Evolutionary conservation across 2,329 filamentous ascomycete genomes (phyloP).

Genomic region (Epichloe coenophiala): DNA sequence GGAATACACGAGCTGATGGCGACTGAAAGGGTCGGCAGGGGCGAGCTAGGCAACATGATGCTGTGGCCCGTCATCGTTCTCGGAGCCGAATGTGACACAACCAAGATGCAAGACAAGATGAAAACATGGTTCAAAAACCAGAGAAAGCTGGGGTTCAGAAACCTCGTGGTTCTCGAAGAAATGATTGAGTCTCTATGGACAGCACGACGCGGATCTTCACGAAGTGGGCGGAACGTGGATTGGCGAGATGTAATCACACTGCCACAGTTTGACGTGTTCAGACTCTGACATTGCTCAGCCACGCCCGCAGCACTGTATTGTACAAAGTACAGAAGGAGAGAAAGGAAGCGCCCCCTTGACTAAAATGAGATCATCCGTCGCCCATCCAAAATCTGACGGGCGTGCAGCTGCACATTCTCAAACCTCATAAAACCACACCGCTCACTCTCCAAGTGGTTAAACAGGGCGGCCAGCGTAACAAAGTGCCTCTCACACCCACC

Average conservation of each 20-base stretch:
- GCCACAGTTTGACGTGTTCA: conserved; percentile 19
- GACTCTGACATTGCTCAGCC: conserved; percentile 2
- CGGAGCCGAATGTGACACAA: conserved; percentile 18
- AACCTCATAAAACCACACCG: conserved; percentile 25
- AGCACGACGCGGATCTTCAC: conserved; percentile 5
- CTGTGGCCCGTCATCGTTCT: conserved; percentile 23
- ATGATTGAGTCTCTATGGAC: conserved; percentile 19
- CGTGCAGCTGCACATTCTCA: conserved; percentile 17
- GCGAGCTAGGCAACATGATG: conserved; percentile 19
- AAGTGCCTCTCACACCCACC: conserved; percentile 22
- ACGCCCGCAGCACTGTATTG: no score
- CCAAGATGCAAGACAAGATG: conserved; percentile 13
- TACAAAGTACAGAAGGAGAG: no score
- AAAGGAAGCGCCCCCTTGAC: neutral
- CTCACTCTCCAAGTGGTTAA: conserved; percentile 33
- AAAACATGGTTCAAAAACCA: conserved; percentile 19
- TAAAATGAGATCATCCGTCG: conserved; percentile 3
- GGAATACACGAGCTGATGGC: conserved; percentile 19
- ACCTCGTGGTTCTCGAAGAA: conserved; percentile 17
- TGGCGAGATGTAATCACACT: conserved; percentile 21
- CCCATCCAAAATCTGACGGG: neutral
- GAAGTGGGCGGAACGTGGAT: conserved; percentile 11
- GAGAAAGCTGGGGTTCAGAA: conserved; percentile 21
- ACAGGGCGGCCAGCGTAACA: conserved; percentile 22
- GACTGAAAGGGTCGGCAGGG: conserved; percentile 15